phyloP scores from a whole-genome alignment of 169 alveolate species.

The Plasmodium gallinaceum region DNA sequence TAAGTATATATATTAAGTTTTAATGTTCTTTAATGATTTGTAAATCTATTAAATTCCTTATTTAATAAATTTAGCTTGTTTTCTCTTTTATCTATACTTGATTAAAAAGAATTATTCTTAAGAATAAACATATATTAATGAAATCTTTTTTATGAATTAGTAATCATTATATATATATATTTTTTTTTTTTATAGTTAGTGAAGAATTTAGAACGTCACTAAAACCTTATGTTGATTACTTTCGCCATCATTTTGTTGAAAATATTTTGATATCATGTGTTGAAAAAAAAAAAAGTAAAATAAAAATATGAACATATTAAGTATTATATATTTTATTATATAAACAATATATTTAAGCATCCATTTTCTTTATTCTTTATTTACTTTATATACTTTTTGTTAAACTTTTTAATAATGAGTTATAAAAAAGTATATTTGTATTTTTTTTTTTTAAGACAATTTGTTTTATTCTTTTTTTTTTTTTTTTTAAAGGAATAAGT shows the following conservation, averaged over 20 bases:
- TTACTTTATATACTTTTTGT: not conserved
- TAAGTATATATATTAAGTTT: no score
- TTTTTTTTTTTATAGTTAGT: conserved; percentile 41
- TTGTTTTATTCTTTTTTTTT: conserved; percentile 14
- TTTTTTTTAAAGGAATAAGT: conserved; percentile 49
- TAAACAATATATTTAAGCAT: no score
- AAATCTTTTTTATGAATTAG: no score
- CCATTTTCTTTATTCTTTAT: no score
- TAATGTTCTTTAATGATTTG: no score
- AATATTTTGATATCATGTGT: conserved; percentile 61
- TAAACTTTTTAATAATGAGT: not conserved
- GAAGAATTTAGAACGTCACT: conserved; percentile 69
- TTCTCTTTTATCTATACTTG: no score
- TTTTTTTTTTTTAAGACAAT: not conserved
- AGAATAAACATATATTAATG: no score
- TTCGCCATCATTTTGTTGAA: conserved; percentile 61
- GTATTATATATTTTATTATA: not conserved
- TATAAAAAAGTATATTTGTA: not conserved
- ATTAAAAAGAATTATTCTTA: no score
- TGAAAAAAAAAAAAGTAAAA: conserved; percentile 57
- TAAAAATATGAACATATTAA: not conserved
- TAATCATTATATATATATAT: no score
- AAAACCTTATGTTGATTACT: conserved; percentile 53
- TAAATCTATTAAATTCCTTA: no score
- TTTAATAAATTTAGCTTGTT: no score